Conservation (phyloP, 2,329 filamentous ascomycete species). For the Colletotrichum plurivorum region DNA sequence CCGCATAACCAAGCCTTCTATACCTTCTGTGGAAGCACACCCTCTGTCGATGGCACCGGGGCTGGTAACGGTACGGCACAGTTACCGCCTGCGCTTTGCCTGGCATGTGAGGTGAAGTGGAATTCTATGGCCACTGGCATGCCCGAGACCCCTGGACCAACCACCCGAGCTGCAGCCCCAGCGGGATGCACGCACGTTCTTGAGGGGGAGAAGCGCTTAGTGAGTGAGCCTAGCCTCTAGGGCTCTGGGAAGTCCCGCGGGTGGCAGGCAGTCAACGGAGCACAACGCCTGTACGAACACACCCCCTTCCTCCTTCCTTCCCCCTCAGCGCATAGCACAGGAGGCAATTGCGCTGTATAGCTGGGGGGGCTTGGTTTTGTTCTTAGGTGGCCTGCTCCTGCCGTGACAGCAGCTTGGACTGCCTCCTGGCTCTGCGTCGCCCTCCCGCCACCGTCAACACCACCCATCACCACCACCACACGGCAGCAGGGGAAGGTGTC, state of each 20-base stretch:
- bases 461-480: no score
- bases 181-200: slow-evolving; percentile 24
- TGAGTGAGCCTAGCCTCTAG: slow-evolving; percentile 32
- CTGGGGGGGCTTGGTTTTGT: no score
- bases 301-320: slow-evolving; percentile 19
- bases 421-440: slow-evolving; percentile 36
- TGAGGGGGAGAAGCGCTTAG: slow-evolving; percentile 34
- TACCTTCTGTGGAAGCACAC: slow-evolving; percentile 36
- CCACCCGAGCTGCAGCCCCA: slow-evolving; percentile 30
- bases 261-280: slow-evolving; percentile 24
- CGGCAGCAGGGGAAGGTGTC: slow-evolving; percentile 39
- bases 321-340: slow-evolving; percentile 34
- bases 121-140: slow-evolving; percentile 4
- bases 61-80: no score
- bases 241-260: slow-evolving; percentile 5
- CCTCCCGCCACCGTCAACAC: slow-evolving; percentile 42
- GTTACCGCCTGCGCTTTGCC: no score
- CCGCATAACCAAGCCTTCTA: slow-evolving; percentile 28
- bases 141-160: slow-evolving; percentile 23
- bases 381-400: neutral
- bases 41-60: neutral
- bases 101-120: slow-evolving; percentile 15
- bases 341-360: neutral
- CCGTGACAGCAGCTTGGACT: slow-evolving; percentile 47
- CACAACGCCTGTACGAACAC: slow-evolving; percentile 36